Evolutionary conservation across 2,329 filamentous ascomycete species (phyloP).

Genomic region (Microcera coccophila): DNA sequence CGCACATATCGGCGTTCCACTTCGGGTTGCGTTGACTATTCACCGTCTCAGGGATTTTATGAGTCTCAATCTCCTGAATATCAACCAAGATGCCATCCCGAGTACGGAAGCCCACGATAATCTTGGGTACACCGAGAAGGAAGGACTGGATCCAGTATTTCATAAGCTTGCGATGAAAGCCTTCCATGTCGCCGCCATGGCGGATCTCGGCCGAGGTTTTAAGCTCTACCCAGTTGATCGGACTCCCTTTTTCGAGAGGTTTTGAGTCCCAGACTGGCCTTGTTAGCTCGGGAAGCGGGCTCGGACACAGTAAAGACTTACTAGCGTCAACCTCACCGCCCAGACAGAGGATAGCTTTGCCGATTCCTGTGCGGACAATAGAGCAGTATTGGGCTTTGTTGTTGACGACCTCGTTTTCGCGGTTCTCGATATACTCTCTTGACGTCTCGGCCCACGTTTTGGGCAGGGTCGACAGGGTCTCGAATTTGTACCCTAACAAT

Average conservation of each 20-base stretch:
- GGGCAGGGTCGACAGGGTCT: slow-evolving; percentile 75
- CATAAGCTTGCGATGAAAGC: slow-evolving; percentile 84
- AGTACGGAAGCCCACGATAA: slow-evolving; percentile 84
- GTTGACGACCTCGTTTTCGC: slow-evolving; percentile 68
- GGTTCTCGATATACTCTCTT: slow-evolving; percentile 72
- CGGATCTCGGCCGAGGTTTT: slow-evolving; percentile 80
- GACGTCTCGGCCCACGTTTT: slow-evolving; percentile 68
- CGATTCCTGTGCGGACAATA: slow-evolving; percentile 83
- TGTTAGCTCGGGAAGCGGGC: slow-evolving; percentile 1
- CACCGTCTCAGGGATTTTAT: slow-evolving; percentile 71
- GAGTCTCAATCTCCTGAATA: slow-evolving; percentile 76
- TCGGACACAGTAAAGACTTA: slow-evolving; percentile 38
- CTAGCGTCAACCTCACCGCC: slow-evolving; percentile 92
- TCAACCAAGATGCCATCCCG: slow-evolving; percentile 65
- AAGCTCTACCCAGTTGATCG: slow-evolving; percentile 89
- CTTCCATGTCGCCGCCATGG: slow-evolving; percentile 63
- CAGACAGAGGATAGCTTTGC: slow-evolving; percentile 68
- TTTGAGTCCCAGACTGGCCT: slow-evolving; percentile 76
- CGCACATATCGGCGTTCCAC: slow-evolving; percentile 92
- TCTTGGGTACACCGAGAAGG: slow-evolving; percentile 83
- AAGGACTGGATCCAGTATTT: slow-evolving; percentile 98
- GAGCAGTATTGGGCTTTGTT: slow-evolving; percentile 97
- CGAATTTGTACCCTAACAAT: slow-evolving; percentile 84
- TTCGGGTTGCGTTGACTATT: slow-evolving; percentile 59
- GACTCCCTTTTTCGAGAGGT: slow-evolving; percentile 58